Base-by-base conservation (phyloP, 1,139 yeast genomes). In the Yamadazyma triangularis region DNA sequence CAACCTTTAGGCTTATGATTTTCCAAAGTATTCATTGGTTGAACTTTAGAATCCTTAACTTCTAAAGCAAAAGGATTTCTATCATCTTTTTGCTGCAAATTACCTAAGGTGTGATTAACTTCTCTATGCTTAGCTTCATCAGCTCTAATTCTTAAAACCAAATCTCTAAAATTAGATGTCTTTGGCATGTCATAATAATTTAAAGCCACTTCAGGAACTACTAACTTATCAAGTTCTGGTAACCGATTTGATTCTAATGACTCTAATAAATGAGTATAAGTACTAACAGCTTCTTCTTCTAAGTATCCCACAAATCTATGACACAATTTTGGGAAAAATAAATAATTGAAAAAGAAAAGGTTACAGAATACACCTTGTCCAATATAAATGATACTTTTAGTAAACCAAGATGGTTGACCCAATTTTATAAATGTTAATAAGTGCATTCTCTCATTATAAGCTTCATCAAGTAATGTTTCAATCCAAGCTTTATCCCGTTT, bases 361-460 rank as follows among this genome's bases (percentile, higher is more conserved):
- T 81, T 81, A 54, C 78, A 72, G 51, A 82, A 82, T 3, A 81
- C 74, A 8, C 89, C 89, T 49, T 82, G 91, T 2, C 84, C 88
- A 27, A 73, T 58, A 42, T 74, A 74, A 8, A 82, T 66, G 56
- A 79, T 64, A 11, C 59, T 29, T 33, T 73, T 63, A 45, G 83
- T 78, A 42, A 78, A 68, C 64, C 72, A 53, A 1, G 81, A 73
- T 8, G 91, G 91, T 34, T 73, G 59, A 13, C 82, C 80, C 37
- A 82, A 56, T 48, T 78, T 75, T 41, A 81, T 71, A 45, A 82
- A 82, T 0, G 88, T 81, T 39, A 82, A 59, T 30, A 82, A 64
- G 47, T 82, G 91, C 83, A 82, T 81, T 49, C 88, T 68, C 56
- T 82, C 91, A 47, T 82, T 82, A 57, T 80, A 81, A 1, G 89